phyloP scores from a whole-genome alignment of 371 early-diverging fungal genomes.

The Lichtheimia hyalospora region DNA sequence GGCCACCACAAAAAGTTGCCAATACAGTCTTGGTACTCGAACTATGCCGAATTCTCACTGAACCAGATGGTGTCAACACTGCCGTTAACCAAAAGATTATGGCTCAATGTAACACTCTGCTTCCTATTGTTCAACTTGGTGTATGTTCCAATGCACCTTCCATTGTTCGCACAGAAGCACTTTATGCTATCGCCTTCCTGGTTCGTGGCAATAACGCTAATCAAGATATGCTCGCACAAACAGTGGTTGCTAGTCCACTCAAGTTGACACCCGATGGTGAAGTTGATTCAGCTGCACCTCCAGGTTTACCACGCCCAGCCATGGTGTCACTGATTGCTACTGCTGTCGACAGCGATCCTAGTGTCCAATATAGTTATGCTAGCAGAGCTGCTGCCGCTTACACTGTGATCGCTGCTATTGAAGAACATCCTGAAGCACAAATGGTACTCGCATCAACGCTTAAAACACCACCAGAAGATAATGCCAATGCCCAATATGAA shows the following conservation, averaged over 20 bases:
- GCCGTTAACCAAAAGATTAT: slow-evolving; percentile 86
- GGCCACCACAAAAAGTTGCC: slow-evolving; percentile 78
- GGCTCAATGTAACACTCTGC: slow-evolving; percentile 71
- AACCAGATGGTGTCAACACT: slow-evolving; percentile 85
- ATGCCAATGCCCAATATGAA: slow-evolving; percentile 36
- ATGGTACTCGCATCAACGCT: slow-evolving; percentile 84
- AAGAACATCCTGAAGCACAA: slow-evolving; percentile 84
- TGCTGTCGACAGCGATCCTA: slow-evolving; percentile 49
- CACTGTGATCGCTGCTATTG: slow-evolving; percentile 70
- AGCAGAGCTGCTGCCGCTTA: slow-evolving; percentile 78
- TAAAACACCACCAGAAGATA: slow-evolving; percentile 77
- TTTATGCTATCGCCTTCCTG: slow-evolving; percentile 83
- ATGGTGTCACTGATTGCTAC: slow-evolving; percentile 64
- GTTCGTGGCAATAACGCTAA: slow-evolving; percentile 73
- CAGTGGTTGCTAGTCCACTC: slow-evolving; percentile 49
- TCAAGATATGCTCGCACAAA: slow-evolving; percentile 71
- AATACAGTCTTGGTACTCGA: slow-evolving; percentile 84
- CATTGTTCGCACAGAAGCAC: slow-evolving; percentile 65
- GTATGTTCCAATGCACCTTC: slow-evolving; percentile 64
- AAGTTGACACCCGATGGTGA: slow-evolving; percentile 24
- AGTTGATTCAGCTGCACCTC: slow-evolving; percentile 14
- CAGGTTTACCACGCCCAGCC: slow-evolving; percentile 52
- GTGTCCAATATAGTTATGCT: slow-evolving; percentile 51
- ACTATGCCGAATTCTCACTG: slow-evolving; percentile 85
- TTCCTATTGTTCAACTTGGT: slow-evolving; percentile 66